Percentiles rank a stretch among this genome's conserved stretches.
Evolutionary conservation across 2,329 filamentous ascomycete species (phyloP).

Genomic region (Alternaria alternata): DNA sequence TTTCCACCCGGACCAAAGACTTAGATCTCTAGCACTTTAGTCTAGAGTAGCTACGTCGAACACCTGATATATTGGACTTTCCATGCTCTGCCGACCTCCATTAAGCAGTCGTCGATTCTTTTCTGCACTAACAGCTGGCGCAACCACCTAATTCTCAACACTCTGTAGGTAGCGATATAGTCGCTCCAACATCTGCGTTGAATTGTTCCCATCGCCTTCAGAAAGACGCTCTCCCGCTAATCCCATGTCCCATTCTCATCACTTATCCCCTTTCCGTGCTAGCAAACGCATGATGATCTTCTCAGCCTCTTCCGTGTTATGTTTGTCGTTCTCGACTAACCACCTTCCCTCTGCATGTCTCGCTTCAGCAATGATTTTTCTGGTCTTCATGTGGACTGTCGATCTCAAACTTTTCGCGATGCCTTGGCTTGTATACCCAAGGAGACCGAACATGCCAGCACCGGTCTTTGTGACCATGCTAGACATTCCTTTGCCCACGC

Average conservation of each 20-base stretch:
- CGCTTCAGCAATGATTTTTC: neutral
- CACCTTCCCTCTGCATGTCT: neutral
- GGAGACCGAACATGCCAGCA: conserved; percentile 24
- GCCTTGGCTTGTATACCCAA: conserved; percentile 21
- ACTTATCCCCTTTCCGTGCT: neutral
- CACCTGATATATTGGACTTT: too few species aligned
- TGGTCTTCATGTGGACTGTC: neutral
- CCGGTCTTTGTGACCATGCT: conserved; percentile 21
- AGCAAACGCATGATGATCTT: neutral
- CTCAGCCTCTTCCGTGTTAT: neutral
- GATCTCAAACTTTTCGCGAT: conserved; percentile 1
- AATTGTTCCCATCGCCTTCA: too few species aligned
- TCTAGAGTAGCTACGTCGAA: too few species aligned
- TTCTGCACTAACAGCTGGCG: too few species aligned
- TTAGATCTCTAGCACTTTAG: too few species aligned
- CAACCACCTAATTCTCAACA: too few species aligned
- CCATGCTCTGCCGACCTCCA: too few species aligned
- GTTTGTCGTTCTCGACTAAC: neutral
- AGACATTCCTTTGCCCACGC: conserved; percentile 44
- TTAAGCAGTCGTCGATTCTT: too few species aligned
- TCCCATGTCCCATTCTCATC: neutral
- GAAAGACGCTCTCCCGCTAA: too few species aligned
- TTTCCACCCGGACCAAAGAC: too few species aligned
- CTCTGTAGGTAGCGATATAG: too few species aligned
- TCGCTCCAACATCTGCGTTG: too few species aligned